phyloP scores from a whole-genome alignment of 352 stramenopile genomes.

The Phytophthora uliginosa region DNA sequence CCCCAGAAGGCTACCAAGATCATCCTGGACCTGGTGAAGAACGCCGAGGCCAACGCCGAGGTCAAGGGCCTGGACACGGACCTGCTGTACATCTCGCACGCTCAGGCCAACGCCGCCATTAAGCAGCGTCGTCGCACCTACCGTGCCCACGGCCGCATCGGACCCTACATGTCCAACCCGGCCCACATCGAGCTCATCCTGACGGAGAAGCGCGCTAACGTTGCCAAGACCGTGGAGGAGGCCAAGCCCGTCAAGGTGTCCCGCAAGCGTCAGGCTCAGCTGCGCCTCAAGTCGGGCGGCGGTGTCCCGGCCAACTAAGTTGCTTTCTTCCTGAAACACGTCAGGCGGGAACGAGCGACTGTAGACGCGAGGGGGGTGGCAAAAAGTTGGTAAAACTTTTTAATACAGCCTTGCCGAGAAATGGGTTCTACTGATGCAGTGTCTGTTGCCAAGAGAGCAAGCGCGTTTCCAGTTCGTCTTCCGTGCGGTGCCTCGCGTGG shows the following conservation, averaged over 20 bases:
- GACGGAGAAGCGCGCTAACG: constrained; percentile 96
- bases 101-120: constrained; percentile 98
- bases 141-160: constrained; percentile 97
- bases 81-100: constrained; percentile 98
- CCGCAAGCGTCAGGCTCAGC: constrained; percentile 91
- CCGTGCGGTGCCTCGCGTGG: constrained; percentile 9
- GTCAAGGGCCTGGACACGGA: constrained; percentile 98
- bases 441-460: constrained; percentile 47
- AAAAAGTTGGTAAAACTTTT: constrained; percentile 69
- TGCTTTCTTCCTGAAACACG: constrained; percentile 36
- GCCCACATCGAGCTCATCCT: constrained; percentile 99
- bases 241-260: constrained; percentile 84
- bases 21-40: constrained; percentile 98
- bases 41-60: constrained; percentile 99
- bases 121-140: constrained; percentile 99
- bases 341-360: constrained; percentile 44
- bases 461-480: constrained; percentile 36
- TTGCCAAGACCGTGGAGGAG: constrained; percentile 95
- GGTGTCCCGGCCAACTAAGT: constrained; percentile 88
- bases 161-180: constrained; percentile 99
- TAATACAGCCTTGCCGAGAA: constrained; percentile 86
- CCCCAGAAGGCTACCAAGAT: constrained; percentile 99
- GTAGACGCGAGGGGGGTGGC: constrained; percentile 51
- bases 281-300: constrained; percentile 91
- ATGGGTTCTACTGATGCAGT: constrained; percentile 77